These are phyloP conservation scores for Thecaphora frezii DNA, from an alignment of 1,284 basidiomycete genomes.

Conservation along the genomic window DNA sequence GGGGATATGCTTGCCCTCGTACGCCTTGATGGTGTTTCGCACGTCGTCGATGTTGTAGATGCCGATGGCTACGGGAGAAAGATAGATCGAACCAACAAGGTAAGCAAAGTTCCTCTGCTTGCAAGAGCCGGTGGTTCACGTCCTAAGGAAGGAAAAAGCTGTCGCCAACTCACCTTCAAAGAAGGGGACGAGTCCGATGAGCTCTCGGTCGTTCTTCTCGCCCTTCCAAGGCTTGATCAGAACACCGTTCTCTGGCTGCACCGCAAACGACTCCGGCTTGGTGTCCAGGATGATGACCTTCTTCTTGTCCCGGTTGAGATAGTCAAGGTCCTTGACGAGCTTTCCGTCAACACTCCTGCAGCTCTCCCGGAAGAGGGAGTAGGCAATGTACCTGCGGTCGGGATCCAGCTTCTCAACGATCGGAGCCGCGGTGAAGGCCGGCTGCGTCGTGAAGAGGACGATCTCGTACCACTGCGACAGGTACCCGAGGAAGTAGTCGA, in stretches of 20 bases:
- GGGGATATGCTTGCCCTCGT: slow-evolving; percentile 83
- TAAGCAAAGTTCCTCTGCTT: too few relatives aligned
- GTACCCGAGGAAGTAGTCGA: slow-evolving; percentile 96
- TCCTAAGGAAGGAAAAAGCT: too few relatives aligned
- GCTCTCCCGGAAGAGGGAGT: slow-evolving; percentile 83
- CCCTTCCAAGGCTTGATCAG: slow-evolving; percentile 86
- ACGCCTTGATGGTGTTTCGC: slow-evolving; percentile 79
- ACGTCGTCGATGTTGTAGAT: slow-evolving; percentile 68
- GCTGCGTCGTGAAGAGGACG: slow-evolving; percentile 90
- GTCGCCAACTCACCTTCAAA: slow-evolving; percentile 83
- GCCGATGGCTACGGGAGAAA: slow-evolving; percentile 56
- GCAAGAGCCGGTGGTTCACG: too few relatives aligned
- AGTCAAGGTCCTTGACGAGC: slow-evolving; percentile 75
- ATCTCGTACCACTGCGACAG: slow-evolving; percentile 97
- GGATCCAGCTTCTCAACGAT: slow-evolving; percentile 92
- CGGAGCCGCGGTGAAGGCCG: slow-evolving; percentile 83
- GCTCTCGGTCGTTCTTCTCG: slow-evolving; percentile 71
- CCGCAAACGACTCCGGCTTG: slow-evolving; percentile 71
- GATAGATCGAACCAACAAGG: too few relatives aligned
- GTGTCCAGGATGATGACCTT: slow-evolving; percentile 90
- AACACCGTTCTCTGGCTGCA: slow-evolving; percentile 88
- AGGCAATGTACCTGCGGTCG: slow-evolving; percentile 83
- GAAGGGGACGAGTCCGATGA: slow-evolving; percentile 91
- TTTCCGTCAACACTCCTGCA: slow-evolving; percentile 52
- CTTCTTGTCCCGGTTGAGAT: slow-evolving; percentile 86